Evolutionary conservation across 257 asterid genomes (phyloP).

Genomic region (Plectranthus barbatus): DNA sequence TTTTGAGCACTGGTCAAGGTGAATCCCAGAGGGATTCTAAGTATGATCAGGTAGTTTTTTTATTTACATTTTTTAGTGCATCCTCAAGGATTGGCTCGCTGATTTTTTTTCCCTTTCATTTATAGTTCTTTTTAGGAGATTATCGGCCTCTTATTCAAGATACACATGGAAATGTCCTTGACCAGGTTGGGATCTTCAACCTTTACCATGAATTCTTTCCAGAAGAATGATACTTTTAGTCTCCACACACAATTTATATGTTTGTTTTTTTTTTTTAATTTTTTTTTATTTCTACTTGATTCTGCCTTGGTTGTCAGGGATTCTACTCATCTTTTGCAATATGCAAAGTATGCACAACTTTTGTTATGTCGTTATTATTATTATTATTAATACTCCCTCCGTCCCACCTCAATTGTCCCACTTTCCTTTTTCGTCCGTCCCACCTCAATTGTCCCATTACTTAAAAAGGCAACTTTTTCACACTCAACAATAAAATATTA

Average conservation of each 20-base stretch:
- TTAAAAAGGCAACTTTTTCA: no score
- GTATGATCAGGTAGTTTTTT: slow-evolving; percentile 71
- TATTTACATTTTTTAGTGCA: background rate
- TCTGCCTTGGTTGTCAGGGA: background rate
- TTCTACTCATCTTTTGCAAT: background rate
- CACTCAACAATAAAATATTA: no score
- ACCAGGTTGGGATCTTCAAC: slow-evolving; percentile 55
- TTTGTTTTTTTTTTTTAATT: background rate
- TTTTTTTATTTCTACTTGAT: background rate
- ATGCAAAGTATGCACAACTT: background rate
- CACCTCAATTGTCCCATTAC: no score
- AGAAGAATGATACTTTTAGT: slow-evolving; percentile 7
- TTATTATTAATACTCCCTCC: no score
- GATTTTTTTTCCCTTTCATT: slow-evolving; percentile 22
- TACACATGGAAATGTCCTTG: slow-evolving; percentile 88
- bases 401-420: no score
- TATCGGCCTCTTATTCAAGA: slow-evolving; percentile 95
- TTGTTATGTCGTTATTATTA: background rate
- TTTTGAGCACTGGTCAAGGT: slow-evolving; percentile 90
- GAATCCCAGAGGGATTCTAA: slow-evolving; percentile 89
- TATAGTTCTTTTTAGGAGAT: slow-evolving; percentile 93
- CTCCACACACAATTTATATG: background rate
- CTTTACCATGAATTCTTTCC: background rate
- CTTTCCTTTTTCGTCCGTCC: no score
- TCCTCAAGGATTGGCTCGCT: slow-evolving; percentile 11